phyloP scores from a whole-genome alignment of 2,329 filamentous ascomycete species.

The Colletotrichum endophyticum region DNA sequence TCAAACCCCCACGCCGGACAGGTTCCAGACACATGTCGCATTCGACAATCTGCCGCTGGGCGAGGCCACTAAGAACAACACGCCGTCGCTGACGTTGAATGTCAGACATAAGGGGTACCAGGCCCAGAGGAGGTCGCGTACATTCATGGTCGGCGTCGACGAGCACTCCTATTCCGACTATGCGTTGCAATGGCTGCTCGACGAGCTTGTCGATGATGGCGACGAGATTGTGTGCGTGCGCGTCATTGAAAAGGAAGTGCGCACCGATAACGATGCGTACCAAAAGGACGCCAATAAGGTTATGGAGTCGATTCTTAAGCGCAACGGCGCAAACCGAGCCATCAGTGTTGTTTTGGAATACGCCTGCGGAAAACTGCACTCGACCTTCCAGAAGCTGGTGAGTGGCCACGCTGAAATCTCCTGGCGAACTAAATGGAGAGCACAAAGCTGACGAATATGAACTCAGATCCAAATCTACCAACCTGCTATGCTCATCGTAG shows the following conservation, averaged over 20 bases:
- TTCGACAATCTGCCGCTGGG: constrained; percentile 65
- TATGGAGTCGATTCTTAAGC: constrained; percentile 77
- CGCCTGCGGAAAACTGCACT: constrained; percentile 86
- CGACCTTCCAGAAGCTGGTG: constrained; percentile 90
- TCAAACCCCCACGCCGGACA: constrained; percentile 37
- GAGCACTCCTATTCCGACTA: constrained; percentile 92
- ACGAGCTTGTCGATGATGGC: constrained; percentile 90
- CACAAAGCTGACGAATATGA: not conserved
- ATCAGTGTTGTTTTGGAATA: constrained; percentile 88
- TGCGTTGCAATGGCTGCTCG: constrained; percentile 89
- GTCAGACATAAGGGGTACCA: constrained; percentile 87
- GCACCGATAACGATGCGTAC: constrained; percentile 66
- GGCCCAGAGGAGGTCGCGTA: constrained; percentile 79
- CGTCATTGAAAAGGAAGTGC: constrained; percentile 84
- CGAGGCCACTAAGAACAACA: constrained; percentile 64
- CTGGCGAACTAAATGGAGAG: not conserved
- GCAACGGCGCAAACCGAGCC: constrained; percentile 80
- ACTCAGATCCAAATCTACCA: constrained; percentile 90
- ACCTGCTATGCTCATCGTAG: constrained; percentile 88
- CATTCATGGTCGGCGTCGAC: constrained; percentile 90
- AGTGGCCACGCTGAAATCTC: constrained; percentile 32
- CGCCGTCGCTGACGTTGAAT: constrained; percentile 78
- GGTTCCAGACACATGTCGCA: constrained; percentile 64
- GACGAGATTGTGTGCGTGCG: constrained; percentile 92
- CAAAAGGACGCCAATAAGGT: constrained; percentile 76